Conservation (phyloP, 2,329 filamentous ascomycete species). For the Helicocarpus griseus region DNA sequence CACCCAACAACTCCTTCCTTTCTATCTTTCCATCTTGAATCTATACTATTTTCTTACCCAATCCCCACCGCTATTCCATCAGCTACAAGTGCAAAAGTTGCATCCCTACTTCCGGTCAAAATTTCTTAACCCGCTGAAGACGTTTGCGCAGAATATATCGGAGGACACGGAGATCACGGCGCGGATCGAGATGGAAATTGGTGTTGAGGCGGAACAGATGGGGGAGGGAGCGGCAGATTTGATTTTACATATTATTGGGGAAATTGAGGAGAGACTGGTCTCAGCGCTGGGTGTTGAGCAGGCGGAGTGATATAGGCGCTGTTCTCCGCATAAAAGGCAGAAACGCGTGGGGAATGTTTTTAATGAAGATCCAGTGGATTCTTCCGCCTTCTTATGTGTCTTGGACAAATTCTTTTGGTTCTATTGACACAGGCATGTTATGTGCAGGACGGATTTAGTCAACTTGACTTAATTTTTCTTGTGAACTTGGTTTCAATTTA, state of each 20-base stretch:
- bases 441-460: too few relatives aligned
- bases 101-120: conserved; percentile 23
- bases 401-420: too few relatives aligned
- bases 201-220: conserved; percentile 7
- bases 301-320: not conserved
- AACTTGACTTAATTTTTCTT: too few relatives aligned
- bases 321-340: not conserved
- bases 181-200: conserved; percentile 9
- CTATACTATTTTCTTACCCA: conserved; percentile 49
- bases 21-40: conserved; percentile 48
- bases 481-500: too few relatives aligned
- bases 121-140: conserved; percentile 25
- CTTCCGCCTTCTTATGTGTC: too few relatives aligned
- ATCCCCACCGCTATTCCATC: conserved; percentile 38
- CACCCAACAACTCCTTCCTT: conserved; percentile 36
- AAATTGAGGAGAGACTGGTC: conserved; percentile 5
- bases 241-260: conserved; percentile 9
- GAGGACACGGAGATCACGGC: conserved; percentile 6
- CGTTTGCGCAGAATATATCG: conserved; percentile 5
- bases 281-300: not conserved
- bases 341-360: not conserved
- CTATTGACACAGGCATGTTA: too few relatives aligned
- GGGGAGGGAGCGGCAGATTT: conserved; percentile 8
- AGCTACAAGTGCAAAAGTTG: conserved; percentile 36
- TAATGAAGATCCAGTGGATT: too few relatives aligned